Percentiles rank a stretch among this genome's conserved stretches.
These are phyloP conservation scores for Groenewaldozyma tartarivorans DNA, from an alignment of 805 yeast genomes.

Conservation along the genomic window DNA sequence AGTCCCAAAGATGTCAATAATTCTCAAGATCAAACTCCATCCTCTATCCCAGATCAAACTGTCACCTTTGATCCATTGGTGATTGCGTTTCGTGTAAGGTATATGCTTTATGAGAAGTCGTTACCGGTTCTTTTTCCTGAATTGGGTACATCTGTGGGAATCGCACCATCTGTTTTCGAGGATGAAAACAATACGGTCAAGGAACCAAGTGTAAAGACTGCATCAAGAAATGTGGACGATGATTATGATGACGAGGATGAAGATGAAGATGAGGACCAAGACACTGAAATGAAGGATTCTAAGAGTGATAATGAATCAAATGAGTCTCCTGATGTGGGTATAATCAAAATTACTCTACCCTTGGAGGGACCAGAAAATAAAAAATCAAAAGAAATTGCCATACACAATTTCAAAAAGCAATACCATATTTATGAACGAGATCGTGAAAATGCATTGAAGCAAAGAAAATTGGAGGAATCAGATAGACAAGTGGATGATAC, in stretches of 20 bases:
- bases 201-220: constrained; percentile 16
- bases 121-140: constrained; percentile 22
- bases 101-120: constrained; percentile 31
- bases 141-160: constrained; percentile 12
- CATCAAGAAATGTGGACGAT: constrained; percentile 20
- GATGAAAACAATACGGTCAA: constrained; percentile 8
- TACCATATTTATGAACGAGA: constrained; percentile 64
- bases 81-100: constrained; percentile 31
- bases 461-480: constrained; percentile 69
- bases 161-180: constrained; percentile 19
- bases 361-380: constrained; percentile 10
- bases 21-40: constrained; percentile 2
- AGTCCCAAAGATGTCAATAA: not conserved
- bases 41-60: not conserved
- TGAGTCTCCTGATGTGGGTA: not conserved
- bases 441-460: constrained; percentile 60
- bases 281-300: constrained; percentile 19
- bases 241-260: constrained; percentile 34
- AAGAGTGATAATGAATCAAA: not conserved
- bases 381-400: constrained; percentile 13
- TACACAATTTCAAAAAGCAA: constrained; percentile 36
- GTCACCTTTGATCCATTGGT: constrained; percentile 24
- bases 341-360: not conserved
- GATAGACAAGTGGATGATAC: constrained; percentile 50
- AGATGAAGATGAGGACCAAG: constrained; percentile 27